Evolutionary conservation across 495 filamentous ascomycete species (phyloP), one percentile per base, ranked within the genome.

Genomic region (Aspergillus carlsbadensis): DNA sequence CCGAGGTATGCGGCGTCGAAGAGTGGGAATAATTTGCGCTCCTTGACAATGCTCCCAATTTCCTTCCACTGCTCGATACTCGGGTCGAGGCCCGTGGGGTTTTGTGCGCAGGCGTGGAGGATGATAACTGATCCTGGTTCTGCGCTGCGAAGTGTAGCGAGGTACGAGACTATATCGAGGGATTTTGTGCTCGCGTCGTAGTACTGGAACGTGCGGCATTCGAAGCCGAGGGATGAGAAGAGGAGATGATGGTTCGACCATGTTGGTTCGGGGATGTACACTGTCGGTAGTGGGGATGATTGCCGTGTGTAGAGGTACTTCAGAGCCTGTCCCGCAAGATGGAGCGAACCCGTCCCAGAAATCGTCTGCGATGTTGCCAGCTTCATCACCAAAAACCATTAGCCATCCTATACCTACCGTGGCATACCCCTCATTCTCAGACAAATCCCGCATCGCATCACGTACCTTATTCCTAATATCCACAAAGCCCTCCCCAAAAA

Each of bases 301-400:
- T 29, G 21, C n/a, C 29, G 6, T n/a, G 21, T 21, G 7, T 58
- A 56, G 41, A 49, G 59, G n/a, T 52, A 53, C 59, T 81, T 73
- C 40, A 94, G 81, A 74, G 94, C 88, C 52, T 88, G 78, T 49
- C 85, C 89, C 46, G 90, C 90, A 2, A 94, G 70, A 60, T 95
- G 91, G 10, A 93, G 80, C 21, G 91, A 87, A 41, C 91, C 91
- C 17, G 91, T 95, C 54, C 91, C 91, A 41, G 91, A 94, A 70
- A 96, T 86, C 59, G 88, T 89, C 69, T 90, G 88, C 10, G 67
- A 71, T 1, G 64, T 66, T 18, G 70, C 65, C 8, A 73, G 33
- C 61, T 62, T 39, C 26, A 40, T n/a, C 5, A 2, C 7, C 13
- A 0, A 46, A 35, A 17, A 41, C n/a, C 42, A 29, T n/a, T n/a